phyloP scores from a whole-genome alignment of 192 early-diverging fungal species.

The Mortierella alpina region DNA sequence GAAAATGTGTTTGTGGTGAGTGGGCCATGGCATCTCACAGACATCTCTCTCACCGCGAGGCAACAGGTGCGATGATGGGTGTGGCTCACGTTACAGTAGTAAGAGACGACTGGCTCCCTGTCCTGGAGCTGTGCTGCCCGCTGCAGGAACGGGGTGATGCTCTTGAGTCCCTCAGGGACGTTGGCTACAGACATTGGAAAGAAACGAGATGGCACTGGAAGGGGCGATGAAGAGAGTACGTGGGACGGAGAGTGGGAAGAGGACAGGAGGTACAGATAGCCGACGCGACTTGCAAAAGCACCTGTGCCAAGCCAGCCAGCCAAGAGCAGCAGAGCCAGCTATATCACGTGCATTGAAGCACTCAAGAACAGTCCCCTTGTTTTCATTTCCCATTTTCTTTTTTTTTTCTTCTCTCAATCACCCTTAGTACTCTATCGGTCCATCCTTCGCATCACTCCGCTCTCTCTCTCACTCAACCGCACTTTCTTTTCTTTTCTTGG shows the following conservation, averaged over 20 bases:
- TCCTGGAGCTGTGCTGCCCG: conserved; percentile 80
- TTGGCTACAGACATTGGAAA: conserved; percentile 33
- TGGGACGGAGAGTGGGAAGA: neutral
- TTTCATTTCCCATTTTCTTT: neutral
- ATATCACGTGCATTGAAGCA: too few relatives aligned
- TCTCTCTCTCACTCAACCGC: neutral
- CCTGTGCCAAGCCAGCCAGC: too few relatives aligned
- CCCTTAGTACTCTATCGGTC: neutral
- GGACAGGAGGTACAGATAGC: neutral
- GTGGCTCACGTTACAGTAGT: conserved; percentile 79
- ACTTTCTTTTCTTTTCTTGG: neutral
- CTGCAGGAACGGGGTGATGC: conserved; percentile 83
- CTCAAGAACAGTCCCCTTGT: too few relatives aligned
- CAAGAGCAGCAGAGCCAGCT: too few relatives aligned
- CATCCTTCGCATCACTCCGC: neutral
- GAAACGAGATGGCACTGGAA: neutral
- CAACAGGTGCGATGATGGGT: neutral
- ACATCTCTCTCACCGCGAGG: too few relatives aligned
- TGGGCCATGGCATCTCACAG: too few relatives aligned
- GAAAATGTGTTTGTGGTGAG: neutral
- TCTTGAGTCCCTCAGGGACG: conserved; percentile 73
- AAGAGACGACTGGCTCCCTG: conserved; percentile 90
- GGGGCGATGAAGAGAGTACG: neutral
- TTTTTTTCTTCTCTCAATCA: neutral
- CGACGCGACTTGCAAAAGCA: too few relatives aligned